Evolutionary conservation across 176 grass and related monocot species (phyloP), one percentile per base, ranked within the genome.

Genomic region (Aegilops sharonensis): DNA sequence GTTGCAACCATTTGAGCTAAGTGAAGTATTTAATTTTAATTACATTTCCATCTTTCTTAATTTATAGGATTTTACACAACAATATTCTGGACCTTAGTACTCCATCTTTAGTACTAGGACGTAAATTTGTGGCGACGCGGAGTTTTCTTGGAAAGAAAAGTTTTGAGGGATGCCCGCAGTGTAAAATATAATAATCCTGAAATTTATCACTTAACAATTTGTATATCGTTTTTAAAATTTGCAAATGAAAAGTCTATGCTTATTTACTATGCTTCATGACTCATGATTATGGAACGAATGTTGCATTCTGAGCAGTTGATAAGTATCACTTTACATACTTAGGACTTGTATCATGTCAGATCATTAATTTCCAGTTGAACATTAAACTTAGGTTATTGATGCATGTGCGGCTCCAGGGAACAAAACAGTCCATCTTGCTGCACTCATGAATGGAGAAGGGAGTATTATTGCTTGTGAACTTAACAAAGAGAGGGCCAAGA

Each of bases 401-500:
- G 92, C 93, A 62, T 98, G 96, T 94, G 96, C 96, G 86, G 93
- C 96, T 91, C 96, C 96, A 88, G 96, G 96, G 93, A 98, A 98
- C 91, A 95, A 98, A 92, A 98, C 96, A 27, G 85, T 88, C 18
- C 93, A 98, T 54, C 90, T 98, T 87, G 90, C 96, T 81, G 92
- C 91, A 8, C 88, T 98, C 72, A 98, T 98, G 96, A 89, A 91
- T 76, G 93, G 93, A 67, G 85, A 93, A 71, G 96, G 96, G 27
- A 92, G 87, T 87, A 93, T 98, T 82, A 67, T 94, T 82, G 96
- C 96, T 35, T 98, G 90, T 3, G 93, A 98, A 89, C 84, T 98
- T 75, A 90, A 95, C 88, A 89, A 91, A 82, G 86, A 88, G 50
- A 92, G 93, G 86, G 57, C 91, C 75, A 95, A 89, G 83, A 92